Conservation (phyloP, 2,329 filamentous ascomycete genomes). For the Dactylellina sp. region DNA sequence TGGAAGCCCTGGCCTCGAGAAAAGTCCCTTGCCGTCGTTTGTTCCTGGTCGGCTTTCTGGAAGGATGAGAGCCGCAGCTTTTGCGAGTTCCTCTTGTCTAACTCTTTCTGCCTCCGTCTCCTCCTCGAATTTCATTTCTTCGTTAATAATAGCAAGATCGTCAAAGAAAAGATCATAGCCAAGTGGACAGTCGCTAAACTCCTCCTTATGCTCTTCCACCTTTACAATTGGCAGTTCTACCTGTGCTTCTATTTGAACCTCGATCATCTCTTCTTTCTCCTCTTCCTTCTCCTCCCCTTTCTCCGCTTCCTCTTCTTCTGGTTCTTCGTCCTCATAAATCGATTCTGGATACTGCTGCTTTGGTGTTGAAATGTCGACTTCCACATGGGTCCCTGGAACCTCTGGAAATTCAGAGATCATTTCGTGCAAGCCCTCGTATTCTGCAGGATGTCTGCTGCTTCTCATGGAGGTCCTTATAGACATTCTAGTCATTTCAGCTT, state of each 20-base stretch:
- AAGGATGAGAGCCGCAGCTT: constrained; percentile 37
- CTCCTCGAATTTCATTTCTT: constrained; percentile 43
- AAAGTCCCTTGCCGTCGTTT: constrained; percentile 37
- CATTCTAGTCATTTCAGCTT: constrained; percentile 46
- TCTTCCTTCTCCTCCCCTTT: constrained; percentile 20
- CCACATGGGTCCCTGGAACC: constrained; percentile 29
- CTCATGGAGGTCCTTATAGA: constrained; percentile 50
- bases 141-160: constrained; percentile 39
- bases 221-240: background rate
- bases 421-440: constrained; percentile 52
- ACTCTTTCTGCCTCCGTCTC: constrained; percentile 30
- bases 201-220: constrained; percentile 19
- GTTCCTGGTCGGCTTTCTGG: constrained; percentile 48
- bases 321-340: constrained; percentile 17
- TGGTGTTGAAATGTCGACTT: constrained; percentile 42
- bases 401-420: constrained; percentile 42
- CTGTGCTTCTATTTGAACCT: background rate
- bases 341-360: constrained; percentile 47
- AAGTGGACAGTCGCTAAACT: constrained; percentile 17
- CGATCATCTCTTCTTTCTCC: constrained; percentile 3
- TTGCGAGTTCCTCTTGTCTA: constrained; percentile 30
- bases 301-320: constrained; percentile 6
- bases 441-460: constrained; percentile 54
- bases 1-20: constrained; percentile 34
- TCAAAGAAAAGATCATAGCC: constrained; percentile 40